phyloP scores from a whole-genome alignment of 108 stramenopile genomes.

The Skeletonema potamos region DNA sequence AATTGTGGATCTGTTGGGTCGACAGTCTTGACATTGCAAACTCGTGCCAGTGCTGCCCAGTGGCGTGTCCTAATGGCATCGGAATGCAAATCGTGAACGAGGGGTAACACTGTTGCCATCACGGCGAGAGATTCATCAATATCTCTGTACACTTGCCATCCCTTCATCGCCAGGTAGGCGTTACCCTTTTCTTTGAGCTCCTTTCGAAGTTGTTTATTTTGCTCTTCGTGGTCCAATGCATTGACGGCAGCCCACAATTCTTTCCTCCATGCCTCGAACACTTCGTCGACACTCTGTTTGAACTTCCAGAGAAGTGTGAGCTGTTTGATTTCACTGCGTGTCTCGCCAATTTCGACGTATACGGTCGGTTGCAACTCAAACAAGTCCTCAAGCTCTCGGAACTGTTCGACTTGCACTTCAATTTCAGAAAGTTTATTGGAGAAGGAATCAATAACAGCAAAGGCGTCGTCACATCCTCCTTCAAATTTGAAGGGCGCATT shows the following conservation, averaged over 20 bases:
- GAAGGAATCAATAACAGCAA: constrained; percentile 63
- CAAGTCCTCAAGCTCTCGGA: constrained; percentile 84
- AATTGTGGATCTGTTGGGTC: constrained; percentile 64
- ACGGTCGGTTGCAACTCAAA: constrained; percentile 81
- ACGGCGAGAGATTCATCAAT: constrained; percentile 82
- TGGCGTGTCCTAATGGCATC: constrained; percentile 80
- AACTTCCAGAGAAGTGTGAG: constrained; percentile 82
- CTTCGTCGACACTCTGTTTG: constrained; percentile 57
- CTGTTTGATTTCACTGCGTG: constrained; percentile 69
- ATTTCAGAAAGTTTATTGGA: constrained; percentile 53
- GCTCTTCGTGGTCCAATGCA: constrained; percentile 77
- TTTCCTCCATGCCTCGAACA: constrained; percentile 65
- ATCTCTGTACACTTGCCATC: constrained; percentile 81
- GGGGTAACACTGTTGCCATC: constrained; percentile 81
- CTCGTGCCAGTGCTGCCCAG: constrained; percentile 77
- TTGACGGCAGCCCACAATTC: constrained; percentile 69
- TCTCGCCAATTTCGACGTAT: constrained; percentile 82
- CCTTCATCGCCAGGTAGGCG: constrained; percentile 66
- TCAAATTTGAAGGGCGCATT: constrained; percentile 83
- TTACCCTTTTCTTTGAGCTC: constrained; percentile 72
- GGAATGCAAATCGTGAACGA: constrained; percentile 81
- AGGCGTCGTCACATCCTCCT: constrained; percentile 66
- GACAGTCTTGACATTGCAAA: constrained; percentile 74
- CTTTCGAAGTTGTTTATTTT: constrained; percentile 82
- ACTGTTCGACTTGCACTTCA: constrained; percentile 52